Base-by-base conservation (phyloP, 192 early-diverging fungal species). In the Physocladia obscura region DNA sequence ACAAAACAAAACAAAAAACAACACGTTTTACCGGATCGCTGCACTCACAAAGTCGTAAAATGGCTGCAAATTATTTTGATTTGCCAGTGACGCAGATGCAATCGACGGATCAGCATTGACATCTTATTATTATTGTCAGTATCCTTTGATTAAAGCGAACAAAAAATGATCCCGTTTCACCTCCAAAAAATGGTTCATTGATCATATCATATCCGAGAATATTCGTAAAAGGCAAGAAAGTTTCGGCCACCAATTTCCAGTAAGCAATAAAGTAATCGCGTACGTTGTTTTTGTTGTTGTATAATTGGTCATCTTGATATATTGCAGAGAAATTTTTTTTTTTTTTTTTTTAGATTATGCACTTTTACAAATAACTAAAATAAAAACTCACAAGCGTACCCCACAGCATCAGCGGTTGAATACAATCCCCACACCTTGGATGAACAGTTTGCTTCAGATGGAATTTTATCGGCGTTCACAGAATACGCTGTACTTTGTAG, bases 201-300 rank as follows among this genome's bases (percentile, higher is more conserved):
- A 89, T 80, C 49, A 89, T 60, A 54, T 89, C 80, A 69, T 89
- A 89, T 1, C 88, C 88, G 38, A 89, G 50, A 29, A 89, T 73
- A 44, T 86, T 86, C 19, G 69, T 69, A 6, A 80, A 71, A 6
- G 71, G 49, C 15, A 58, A 57, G 58, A 85, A 86, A 22, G 78
- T 69, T n/a, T 60, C 64, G 0, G 83, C 84, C 22, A 89, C 79
- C 5, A 69, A 57, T 48, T 74, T 80, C 88, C 88, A 89, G 56
- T 82, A 86, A 27, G 69, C 71, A 17, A 82, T 80, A 65, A 84
- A 89, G 1, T 79, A 52, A 69, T 87, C 85, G 11, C 81, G 75
- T 13, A 85, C 70, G 21, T 76, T 77, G 57, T 83, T 79, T 64
- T 76, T 76, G 68, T 87, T 87, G 57, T 70, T 74, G 57, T 88